Percentiles rank a stretch among this genome's conserved stretches.
These are phyloP conservation scores for Luvunga scandens DNA, from an alignment of 345 rosid species.

Conservation along the genomic window DNA sequence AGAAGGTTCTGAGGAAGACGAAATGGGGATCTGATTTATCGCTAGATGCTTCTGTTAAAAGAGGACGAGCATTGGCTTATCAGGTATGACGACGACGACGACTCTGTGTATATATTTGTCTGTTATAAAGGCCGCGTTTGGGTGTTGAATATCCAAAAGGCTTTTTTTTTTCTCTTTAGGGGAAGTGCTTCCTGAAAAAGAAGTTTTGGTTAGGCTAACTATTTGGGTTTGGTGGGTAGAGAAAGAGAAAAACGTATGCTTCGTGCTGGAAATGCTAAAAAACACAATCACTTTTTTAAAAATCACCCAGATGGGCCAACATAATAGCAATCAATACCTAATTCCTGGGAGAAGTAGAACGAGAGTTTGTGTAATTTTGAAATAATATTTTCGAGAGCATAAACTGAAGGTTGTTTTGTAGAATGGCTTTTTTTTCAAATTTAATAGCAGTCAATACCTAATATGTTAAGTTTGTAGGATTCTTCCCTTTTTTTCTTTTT, in stretches of 20 bases:
- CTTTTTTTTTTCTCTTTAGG: not conserved
- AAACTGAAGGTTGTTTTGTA: not conserved
- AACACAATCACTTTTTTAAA: not conserved
- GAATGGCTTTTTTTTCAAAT: not conserved
- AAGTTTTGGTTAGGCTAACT: not conserved
- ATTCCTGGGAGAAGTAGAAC: no score
- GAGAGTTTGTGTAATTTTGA: not conserved
- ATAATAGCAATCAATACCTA: no score
- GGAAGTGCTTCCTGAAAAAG: not conserved
- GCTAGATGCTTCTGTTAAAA: conserved; percentile 61
- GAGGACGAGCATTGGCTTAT: conserved; percentile 65
- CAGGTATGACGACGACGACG: conserved; percentile 43
- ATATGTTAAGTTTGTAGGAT: not conserved
- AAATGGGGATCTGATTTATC: conserved; percentile 84
- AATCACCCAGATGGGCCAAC: not conserved
- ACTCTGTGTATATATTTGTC: not conserved
- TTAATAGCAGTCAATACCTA: not conserved
- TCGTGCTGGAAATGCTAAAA: no score
- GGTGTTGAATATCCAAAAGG: no score
- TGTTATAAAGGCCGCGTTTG: not conserved
- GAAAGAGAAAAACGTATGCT: not conserved
- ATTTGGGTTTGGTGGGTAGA: not conserved
- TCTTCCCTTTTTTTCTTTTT: not conserved
- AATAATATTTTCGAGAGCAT: no score
- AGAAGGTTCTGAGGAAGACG: conserved; percentile 63